Conservation (phyloP, 345 rosid genomes). For the Aquilaria yunnanensis region DNA sequence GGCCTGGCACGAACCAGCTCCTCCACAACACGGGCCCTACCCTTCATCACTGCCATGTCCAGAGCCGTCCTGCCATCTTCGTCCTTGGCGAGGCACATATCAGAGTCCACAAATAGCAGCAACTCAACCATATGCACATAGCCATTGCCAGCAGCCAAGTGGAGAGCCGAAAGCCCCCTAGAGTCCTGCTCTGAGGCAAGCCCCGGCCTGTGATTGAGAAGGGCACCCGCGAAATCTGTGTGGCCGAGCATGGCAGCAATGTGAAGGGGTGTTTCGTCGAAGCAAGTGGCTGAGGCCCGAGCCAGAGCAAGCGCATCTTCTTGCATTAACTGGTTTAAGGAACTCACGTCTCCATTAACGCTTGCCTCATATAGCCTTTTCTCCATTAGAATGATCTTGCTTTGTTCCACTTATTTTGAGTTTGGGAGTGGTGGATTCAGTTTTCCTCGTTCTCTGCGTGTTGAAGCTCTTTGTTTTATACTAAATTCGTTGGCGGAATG, state of each 20-base stretch:
- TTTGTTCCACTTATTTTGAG: not conserved
- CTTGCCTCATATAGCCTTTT: constrained; percentile 18
- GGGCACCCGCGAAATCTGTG: constrained; percentile 14
- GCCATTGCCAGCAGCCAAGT: constrained; percentile 31
- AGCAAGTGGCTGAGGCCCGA: constrained; percentile 18
- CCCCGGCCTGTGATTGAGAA: constrained; percentile 17
- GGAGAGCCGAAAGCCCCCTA: constrained; percentile 21
- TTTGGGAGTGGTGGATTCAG: not conserved
- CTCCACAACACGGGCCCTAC: constrained; percentile 14
- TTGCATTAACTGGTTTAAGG: constrained; percentile 10
- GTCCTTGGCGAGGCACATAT: constrained; percentile 12
- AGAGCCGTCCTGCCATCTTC: constrained; percentile 24
- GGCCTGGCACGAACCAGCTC: constrained; percentile 14
- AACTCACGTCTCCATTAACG: constrained; percentile 12
- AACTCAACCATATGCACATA: constrained; percentile 10
- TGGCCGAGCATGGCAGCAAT: constrained; percentile 20
- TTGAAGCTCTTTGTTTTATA: too few relatives aligned
- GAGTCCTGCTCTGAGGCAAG: constrained; percentile 23
- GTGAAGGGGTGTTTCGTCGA: constrained; percentile 25
- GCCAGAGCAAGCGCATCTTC: constrained; percentile 25
- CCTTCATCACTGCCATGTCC: constrained; percentile 25
- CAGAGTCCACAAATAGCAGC: constrained; percentile 11
- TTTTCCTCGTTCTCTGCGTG: not conserved
- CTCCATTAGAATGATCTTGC: constrained; percentile 10
- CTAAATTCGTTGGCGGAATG: too few relatives aligned